Evolutionary conservation across 192 early-diverging fungal genomes (phyloP).

Genomic region (Ambispora gerdemannii): DNA sequence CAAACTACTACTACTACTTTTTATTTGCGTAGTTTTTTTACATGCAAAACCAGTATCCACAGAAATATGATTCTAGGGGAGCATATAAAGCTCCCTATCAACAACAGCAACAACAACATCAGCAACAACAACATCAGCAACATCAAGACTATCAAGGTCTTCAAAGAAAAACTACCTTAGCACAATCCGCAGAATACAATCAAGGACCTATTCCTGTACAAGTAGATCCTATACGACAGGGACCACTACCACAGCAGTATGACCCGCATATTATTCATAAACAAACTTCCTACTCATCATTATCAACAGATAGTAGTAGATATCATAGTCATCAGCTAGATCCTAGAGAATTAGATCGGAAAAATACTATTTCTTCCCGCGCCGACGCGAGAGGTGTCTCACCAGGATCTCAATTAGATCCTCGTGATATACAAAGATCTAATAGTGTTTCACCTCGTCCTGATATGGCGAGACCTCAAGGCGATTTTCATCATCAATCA

Average conservation of each 20-base stretch:
- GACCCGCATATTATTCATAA: neutral
- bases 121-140: neutral
- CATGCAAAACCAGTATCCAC: neutral
- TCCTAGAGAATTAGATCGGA: neutral
- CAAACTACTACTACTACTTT: too few relatives aligned
- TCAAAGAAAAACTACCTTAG: neutral
- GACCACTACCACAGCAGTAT: neutral
- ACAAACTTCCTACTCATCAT: neutral
- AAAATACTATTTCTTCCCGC: neutral
- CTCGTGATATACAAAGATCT: neutral
- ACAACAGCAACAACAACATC: neutral
- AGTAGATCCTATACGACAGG: neutral
- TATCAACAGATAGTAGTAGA: too few relatives aligned
- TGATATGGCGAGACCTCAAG: neutral
- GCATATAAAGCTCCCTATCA: neutral
- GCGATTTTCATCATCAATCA: neutral
- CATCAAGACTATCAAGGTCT: neutral
- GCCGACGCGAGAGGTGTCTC: neutral
- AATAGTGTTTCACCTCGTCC: neutral
- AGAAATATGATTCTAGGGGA: neutral
- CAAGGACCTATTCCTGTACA: neutral
- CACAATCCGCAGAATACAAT: neutral
- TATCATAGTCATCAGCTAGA: neutral
- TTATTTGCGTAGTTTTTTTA: too few relatives aligned
- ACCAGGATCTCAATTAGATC: neutral